Evolutionary conservation across 139 green algal genomes (phyloP).

Genomic region (Prasinococcaceae sp.): DNA sequence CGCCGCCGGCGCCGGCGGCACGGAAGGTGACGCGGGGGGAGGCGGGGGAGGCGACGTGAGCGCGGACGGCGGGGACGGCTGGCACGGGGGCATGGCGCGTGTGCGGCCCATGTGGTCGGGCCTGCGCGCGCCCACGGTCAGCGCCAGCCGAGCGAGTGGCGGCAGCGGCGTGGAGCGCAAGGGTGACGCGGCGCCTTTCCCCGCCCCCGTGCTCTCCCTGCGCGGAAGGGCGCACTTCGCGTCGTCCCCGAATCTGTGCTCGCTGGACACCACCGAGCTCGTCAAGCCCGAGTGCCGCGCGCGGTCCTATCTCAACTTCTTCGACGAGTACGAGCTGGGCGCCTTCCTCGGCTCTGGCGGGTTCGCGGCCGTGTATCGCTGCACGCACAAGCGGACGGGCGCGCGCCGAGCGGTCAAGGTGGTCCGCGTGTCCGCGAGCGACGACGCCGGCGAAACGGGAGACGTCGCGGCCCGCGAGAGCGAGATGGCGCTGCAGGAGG

Average conservation of each 20-base stretch:
- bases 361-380: conserved; percentile 20
- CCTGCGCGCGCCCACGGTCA: neutral
- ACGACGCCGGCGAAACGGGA: neutral
- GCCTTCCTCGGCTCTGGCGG: conserved; percentile 18
- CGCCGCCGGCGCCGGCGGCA: neutral
- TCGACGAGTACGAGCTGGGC: conserved; percentile 6
- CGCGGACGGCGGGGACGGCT: too few species aligned
- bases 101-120: conserved; percentile 1
- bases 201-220: neutral
- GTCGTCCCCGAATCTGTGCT: neutral
- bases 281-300: neutral
- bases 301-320: conserved; percentile 1
- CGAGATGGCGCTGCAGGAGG: conserved; percentile 4
- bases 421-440: neutral
- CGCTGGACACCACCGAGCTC: neutral
- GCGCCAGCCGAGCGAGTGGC: neutral
- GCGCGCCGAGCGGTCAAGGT: conserved; percentile 20
- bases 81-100: too few species aligned
- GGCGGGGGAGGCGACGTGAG: neutral
- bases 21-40: neutral
- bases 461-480: neutral
- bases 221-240: neutral
- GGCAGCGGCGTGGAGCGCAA: neutral
- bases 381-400: conserved; percentile 6
- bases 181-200: neutral